Base-by-base conservation (phyloP, 352 stramenopile species). In the Pythium insidiosum region DNA sequence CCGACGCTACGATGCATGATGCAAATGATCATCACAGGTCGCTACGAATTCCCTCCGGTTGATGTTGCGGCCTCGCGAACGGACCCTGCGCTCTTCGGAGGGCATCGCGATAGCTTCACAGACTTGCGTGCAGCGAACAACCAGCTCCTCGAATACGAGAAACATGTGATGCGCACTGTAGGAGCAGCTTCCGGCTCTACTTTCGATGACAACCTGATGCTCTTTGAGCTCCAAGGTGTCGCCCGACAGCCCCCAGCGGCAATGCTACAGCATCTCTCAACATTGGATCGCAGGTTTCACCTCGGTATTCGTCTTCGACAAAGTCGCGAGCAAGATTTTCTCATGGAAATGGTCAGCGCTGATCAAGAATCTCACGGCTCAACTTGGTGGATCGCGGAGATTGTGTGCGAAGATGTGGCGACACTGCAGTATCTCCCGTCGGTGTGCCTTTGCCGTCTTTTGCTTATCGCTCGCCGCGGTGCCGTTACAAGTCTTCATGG, bases 21-120 rank as follows among this genome's bases (percentile, higher is more conserved):
- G 78, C 77, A 94, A 40, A 91, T 94, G 81, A 56, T 70, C 6
- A 94, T 94, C 35, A 88, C 81, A 9, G 81, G 75, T 3, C 61
- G 76, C 15, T 91, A 82, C 38, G 56, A 62, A 19, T 88, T 89
- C 39, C 78, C 78, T 9, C 70, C 76, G 11, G 67, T 89, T 18
- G 68, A 56, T 16, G 34, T 26, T 11, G 37, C 44, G n/a, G 50
- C 56, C 6, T 38, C 66, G n/a, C n/a, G n/a, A n/a, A n/a, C n/a
- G n/a, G 76, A 94, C 39, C 48, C 59, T 6, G 47, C 67, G 34
- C 48, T 94, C 11, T 75, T 88, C 31, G 81, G 79, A 13, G 73
- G 68, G 6, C 70, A 88, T 47, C 59, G 54, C 24, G 53, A 48
- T 29, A 66, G 63, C 11, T 84, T 84, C 23, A 52, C 59, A 10